Percentiles rank a stretch among this genome's conserved stretches.
These are phyloP conservation scores for Magnaporthales sp. DNA, from an alignment of 2,329 filamentous ascomycete species.

Conservation along the genomic window DNA sequence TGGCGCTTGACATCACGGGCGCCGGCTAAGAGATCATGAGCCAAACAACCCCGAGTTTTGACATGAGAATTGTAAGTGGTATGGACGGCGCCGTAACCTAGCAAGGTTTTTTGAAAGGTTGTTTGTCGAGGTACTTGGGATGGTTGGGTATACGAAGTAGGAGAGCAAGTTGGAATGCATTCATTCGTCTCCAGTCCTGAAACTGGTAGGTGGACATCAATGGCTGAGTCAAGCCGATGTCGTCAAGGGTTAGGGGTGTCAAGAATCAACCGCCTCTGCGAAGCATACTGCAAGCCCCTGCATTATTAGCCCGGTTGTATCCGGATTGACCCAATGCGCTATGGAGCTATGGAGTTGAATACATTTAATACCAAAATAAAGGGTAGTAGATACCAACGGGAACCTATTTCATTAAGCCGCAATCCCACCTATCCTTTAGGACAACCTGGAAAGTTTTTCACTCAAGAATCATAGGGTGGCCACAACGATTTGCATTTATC, in stretches of 20 bases:
- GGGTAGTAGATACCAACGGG: too few species aligned
- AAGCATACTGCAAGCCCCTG: background rate
- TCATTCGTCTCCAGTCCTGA: background rate
- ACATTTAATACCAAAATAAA: too few species aligned
- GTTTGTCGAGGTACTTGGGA: background rate
- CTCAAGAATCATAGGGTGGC: background rate
- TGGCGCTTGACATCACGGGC: constrained; percentile 46
- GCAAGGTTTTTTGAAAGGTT: background rate
- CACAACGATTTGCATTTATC: background rate
- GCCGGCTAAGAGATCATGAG: background rate
- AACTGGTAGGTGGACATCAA: background rate
- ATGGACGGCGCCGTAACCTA: background rate
- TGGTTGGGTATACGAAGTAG: background rate
- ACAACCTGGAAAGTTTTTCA: too few species aligned
- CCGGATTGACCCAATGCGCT: too few species aligned
- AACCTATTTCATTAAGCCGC: too few species aligned
- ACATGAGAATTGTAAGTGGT: background rate
- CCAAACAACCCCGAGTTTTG: background rate
- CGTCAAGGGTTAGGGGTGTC: background rate
- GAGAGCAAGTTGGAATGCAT: background rate
- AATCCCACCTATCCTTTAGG: too few species aligned
- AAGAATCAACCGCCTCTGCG: background rate
- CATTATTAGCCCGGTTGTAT: too few species aligned
- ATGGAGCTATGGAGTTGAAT: too few species aligned
- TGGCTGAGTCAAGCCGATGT: background rate